A percentile compares a stretch with the other conserved stretches of the same genome.
Evolutionary conservation across 108 stramenopile genomes (phyloP).

Genomic region (Mediolabrus comicus): DNA sequence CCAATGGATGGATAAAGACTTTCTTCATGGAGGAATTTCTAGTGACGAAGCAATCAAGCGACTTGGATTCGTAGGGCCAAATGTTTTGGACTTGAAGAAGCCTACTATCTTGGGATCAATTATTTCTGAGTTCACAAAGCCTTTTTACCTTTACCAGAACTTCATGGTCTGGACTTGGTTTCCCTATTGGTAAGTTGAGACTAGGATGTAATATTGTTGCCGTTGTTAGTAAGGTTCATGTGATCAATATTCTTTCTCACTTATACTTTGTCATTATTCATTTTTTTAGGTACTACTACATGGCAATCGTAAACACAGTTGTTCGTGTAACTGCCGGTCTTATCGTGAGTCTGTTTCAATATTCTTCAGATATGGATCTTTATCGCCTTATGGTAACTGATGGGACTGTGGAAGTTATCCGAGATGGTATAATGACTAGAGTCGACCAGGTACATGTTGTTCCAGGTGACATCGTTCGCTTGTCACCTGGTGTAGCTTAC

Average conservation of each 20-base stretch:
- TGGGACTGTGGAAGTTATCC: slow-evolving; percentile 49
- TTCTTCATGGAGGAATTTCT: slow-evolving; percentile 36
- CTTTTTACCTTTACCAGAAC: slow-evolving; percentile 66
- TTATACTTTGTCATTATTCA: neutral
- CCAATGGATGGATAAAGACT: slow-evolving; percentile 25
- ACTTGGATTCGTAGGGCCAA: slow-evolving; percentile 42
- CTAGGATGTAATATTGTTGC: neutral
- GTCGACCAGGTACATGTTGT: slow-evolving; percentile 54
- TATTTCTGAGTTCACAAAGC: slow-evolving; percentile 49
- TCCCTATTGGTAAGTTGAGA: slow-evolving; percentile 21
- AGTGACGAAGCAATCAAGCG: slow-evolving; percentile 38
- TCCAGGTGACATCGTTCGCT: slow-evolving; percentile 55
- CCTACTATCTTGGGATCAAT: slow-evolving; percentile 45
- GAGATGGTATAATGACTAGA: slow-evolving; percentile 40
- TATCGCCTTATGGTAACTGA: slow-evolving; percentile 47
- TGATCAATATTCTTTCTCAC: neutral
- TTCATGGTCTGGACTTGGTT: slow-evolving; percentile 70
- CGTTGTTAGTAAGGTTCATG: neutral
- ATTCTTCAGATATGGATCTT: slow-evolving; percentile 42
- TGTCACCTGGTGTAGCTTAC: slow-evolving; percentile 49
- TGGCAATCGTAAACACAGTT: slow-evolving; percentile 47
- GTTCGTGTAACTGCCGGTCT: slow-evolving; percentile 48
- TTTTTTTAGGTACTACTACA: slow-evolving; percentile 52
- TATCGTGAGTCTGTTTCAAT: slow-evolving; percentile 49
- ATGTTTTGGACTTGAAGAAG: slow-evolving; percentile 50